Conservation (phyloP, 805 yeast species). For the Sugiyamaella marilandica region DNA sequence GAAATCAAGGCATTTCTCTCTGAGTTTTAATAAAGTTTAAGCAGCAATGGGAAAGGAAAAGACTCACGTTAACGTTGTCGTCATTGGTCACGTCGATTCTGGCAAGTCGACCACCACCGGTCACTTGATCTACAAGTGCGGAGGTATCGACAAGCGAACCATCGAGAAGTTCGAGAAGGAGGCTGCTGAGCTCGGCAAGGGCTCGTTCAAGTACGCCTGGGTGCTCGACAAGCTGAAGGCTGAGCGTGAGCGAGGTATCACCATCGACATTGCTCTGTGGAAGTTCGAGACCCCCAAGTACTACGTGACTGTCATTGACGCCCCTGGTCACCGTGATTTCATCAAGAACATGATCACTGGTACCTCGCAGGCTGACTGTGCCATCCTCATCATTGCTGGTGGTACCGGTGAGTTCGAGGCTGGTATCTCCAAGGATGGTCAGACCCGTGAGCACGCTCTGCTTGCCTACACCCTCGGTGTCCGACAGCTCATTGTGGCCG, state of each 20-base stretch:
- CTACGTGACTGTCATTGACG: conserved; percentile 88
- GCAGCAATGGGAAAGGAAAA: conserved; percentile 74
- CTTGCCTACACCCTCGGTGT: conserved; percentile 89
- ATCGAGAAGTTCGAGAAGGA: conserved; percentile 97
- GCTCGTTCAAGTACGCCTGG: conserved; percentile 98
- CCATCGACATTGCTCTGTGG: conserved; percentile 90
- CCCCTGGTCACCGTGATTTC: conserved; percentile 96
- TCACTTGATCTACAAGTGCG: conserved; percentile 98
- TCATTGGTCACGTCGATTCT: conserved; percentile 99
- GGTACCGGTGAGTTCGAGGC: conserved; percentile 95
- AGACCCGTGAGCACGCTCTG: conserved; percentile 93
- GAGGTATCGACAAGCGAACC: conserved; percentile 97
- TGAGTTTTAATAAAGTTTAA: conserved; percentile 29
- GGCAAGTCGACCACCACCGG: conserved; percentile 99
- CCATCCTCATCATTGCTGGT: conserved; percentile 84
- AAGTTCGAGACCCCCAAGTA: conserved; percentile 88
- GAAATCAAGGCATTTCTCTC: conserved; percentile 38
- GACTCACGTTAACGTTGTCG: conserved; percentile 99
- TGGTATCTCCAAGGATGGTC: conserved; percentile 92
- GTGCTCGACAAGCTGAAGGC: conserved; percentile 93
- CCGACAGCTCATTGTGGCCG: conserved; percentile 78
- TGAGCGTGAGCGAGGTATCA: conserved; percentile 96
- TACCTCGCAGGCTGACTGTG: conserved; percentile 92
- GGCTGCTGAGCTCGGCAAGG: conserved; percentile 96
- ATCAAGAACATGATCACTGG: conserved; percentile 95